These are phyloP conservation scores for Trichoderma afroharzianum DNA, from an alignment of 2,329 filamentous ascomycete species.

Conservation along the genomic window DNA sequence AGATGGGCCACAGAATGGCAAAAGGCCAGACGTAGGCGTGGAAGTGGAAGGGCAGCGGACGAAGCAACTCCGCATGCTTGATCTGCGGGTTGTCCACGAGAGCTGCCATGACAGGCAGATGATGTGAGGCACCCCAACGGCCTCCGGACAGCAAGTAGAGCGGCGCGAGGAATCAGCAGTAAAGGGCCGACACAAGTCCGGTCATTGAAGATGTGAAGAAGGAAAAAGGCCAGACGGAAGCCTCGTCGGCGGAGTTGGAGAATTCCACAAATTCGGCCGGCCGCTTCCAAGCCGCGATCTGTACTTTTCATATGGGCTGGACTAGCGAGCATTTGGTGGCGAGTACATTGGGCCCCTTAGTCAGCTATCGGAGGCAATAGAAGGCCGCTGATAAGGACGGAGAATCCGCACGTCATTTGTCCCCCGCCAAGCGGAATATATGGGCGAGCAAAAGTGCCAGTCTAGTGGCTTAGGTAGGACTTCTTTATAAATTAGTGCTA, in stretches of 20 bases:
- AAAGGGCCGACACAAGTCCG: conserved; percentile 3
- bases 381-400: background rate
- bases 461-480: background rate
- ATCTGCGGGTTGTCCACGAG: conserved; percentile 93
- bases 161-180: background rate
- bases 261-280: background rate
- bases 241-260: conserved; percentile 2
- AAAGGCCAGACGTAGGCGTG: conserved; percentile 95
- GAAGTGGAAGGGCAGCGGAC: conserved; percentile 73
- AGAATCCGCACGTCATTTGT: conserved; percentile 7
- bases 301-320: conserved; percentile 18
- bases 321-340: conserved; percentile 13
- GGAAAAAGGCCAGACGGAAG: background rate
- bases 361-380: conserved; percentile 5
- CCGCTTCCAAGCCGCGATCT: conserved; percentile 19
- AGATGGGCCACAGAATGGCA: conserved; percentile 83
- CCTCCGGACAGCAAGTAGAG: background rate
- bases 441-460: background rate
- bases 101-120: conserved; percentile 48
- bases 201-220: conserved; percentile 4
- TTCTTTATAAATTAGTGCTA: background rate
- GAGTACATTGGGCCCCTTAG: conserved; percentile 8
- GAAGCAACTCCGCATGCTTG: conserved; percentile 79
- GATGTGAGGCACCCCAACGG: background rate
- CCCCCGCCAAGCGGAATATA: background rate